phyloP scores from a whole-genome alignment of 169 alveolate genomes.

The Eimeria sp. region DNA sequence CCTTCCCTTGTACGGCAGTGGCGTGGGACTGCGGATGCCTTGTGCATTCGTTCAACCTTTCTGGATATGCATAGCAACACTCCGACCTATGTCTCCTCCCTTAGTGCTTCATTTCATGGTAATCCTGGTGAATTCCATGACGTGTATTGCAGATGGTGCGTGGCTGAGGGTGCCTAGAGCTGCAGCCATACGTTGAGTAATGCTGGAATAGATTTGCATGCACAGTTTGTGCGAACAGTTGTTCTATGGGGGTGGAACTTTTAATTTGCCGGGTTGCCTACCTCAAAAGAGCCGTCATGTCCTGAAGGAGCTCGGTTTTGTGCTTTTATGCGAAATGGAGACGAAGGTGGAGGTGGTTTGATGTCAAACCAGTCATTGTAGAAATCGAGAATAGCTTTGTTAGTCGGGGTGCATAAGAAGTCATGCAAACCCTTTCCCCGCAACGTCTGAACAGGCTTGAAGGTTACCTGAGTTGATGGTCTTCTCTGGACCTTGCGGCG shows the following conservation, averaged over 20 bases:
- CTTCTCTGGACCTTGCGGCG: not conserved
- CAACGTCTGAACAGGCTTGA: not conserved
- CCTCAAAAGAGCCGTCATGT: not conserved
- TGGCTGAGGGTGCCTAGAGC: not conserved
- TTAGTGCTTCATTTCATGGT: not conserved
- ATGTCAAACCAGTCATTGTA: not conserved
- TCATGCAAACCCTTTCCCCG: not conserved
- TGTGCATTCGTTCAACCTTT: not conserved
- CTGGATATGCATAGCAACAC: not conserved
- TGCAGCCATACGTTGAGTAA: too few relatives aligned
- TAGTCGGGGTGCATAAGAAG: too few relatives aligned
- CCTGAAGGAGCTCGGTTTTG: not conserved
- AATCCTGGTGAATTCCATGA: not conserved
- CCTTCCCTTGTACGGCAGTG: not conserved
- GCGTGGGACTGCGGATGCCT: not conserved
- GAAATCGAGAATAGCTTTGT: not conserved
- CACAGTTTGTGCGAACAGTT: not conserved
- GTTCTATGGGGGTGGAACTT: not conserved
- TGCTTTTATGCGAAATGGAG: not conserved
- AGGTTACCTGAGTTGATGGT: not conserved
- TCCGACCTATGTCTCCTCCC: not conserved
- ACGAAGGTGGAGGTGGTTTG: not conserved
- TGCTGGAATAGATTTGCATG: too few relatives aligned
- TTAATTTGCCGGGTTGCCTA: not conserved
- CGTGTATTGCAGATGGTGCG: constrained; percentile 4